Conservation (phyloP, 208 protist species). For the Acanthamoeba healyi region DNA sequence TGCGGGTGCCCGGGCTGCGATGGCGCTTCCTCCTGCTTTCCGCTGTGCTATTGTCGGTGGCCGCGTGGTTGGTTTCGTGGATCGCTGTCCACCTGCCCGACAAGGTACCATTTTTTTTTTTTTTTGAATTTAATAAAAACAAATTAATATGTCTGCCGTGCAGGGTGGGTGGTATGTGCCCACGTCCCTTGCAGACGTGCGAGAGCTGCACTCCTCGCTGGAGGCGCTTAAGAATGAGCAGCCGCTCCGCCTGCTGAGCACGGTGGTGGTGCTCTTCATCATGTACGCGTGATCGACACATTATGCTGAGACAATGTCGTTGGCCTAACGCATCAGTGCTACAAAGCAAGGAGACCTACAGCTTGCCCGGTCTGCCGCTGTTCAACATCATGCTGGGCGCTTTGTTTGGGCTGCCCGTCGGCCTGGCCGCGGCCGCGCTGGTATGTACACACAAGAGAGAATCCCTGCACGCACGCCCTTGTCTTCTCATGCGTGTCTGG, state of each 20-base stretch:
- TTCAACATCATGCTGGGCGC: slow-evolving; percentile 68
- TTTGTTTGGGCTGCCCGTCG: background rate
- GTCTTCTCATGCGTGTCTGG: background rate
- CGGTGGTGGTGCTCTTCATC: slow-evolving; percentile 19
- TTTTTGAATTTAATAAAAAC: no score
- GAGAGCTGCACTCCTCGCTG: background rate
- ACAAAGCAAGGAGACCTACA: slow-evolving; percentile 27
- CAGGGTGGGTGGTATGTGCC: background rate
- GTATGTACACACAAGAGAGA: background rate
- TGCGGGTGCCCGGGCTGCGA: background rate
- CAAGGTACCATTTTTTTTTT: background rate
- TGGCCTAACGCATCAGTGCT: no score
- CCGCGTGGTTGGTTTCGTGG: background rate
- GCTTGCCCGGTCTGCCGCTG: slow-evolving; percentile 12
- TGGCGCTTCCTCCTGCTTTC: slow-evolving; percentile 8
- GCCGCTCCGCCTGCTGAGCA: background rate
- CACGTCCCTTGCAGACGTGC: background rate
- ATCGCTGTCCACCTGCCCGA: background rate
- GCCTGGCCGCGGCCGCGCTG: background rate
- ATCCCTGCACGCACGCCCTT: background rate
- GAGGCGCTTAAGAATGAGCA: background rate
- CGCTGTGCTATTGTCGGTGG: background rate
- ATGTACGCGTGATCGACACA: no score
- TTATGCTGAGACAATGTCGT: no score
- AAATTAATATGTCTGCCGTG: background rate